Evolutionary conservation across 768 basidiomycete species (phyloP), one percentile per base, ranked within the genome.

Genomic region (Udeniomyces megalosporus): DNA sequence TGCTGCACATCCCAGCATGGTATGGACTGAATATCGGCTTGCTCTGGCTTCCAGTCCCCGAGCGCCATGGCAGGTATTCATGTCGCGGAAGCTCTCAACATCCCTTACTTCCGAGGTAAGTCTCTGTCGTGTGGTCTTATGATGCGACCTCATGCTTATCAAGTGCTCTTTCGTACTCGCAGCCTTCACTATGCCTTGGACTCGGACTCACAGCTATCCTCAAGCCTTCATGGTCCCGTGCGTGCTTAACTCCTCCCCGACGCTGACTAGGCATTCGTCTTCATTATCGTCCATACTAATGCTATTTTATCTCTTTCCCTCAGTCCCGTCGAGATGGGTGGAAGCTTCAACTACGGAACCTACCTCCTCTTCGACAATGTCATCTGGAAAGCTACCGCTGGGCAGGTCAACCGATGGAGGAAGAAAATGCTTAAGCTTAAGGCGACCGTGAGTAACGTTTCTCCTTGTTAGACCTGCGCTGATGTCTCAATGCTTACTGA

Each of bases 21-120:
- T 17, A 24, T 38, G 15, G 20, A 45, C 24, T 42, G 38, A 8
- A 42, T 42, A 42, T 42, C 10, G 8, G 38, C 17, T 8, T 42
- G 38, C 6, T n/a, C 50, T 2, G 3, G 5, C 22, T 15, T 24
- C 5, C 26, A 52, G 53, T 48, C 79, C 48, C 82, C 83, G 0
- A 82, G 81, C 3, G 80, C 82, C 1, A 82, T 84, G 81, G 80
- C 81, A 4, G 83, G 84, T 46, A 79, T 84, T 2, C 84, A 85
- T 69, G 83, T 85, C 62, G 81, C 84, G 11, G 84, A 85, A 71
- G 81, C 80, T 3, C 73, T 84, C 17, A 74, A 77, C 47, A 83
- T 84, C 50, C 83, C 83, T 0, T 84, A 84, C 72, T 82, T 84
- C 75, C 74, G 81, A 50, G 77, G 79, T 3, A 82, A 81, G 66